phyloP scores from a whole-genome alignment of 768 basidiomycete species.

The Trametes meyenii region DNA sequence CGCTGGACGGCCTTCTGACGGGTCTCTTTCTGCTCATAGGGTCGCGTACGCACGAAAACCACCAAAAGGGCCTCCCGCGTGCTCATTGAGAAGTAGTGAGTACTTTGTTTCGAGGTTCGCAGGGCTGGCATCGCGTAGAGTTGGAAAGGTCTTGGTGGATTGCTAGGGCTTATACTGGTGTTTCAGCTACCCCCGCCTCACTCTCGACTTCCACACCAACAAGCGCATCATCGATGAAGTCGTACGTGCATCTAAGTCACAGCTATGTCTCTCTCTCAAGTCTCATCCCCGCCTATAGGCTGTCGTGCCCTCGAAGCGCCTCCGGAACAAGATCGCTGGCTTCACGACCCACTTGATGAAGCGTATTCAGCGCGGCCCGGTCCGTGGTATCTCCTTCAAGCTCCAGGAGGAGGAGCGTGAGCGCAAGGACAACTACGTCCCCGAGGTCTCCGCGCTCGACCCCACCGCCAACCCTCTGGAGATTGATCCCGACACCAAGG shows the following conservation, averaged over 20 bases:
- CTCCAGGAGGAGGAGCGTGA: conserved; percentile 99
- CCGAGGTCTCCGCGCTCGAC: conserved; percentile 96
- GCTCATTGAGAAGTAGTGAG: conserved; percentile 99
- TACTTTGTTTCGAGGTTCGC: conserved; percentile 20
- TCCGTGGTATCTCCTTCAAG: conserved; percentile 99
- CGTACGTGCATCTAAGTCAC: conserved; percentile 47
- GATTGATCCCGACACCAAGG: conserved; percentile 94
- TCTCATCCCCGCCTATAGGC: conserved; percentile 49
- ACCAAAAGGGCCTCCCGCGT: conserved; percentile 99
- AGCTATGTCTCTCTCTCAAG: neutral
- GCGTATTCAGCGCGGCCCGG: conserved; percentile 97
- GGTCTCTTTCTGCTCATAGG: conserved; percentile 50
- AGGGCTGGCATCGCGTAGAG: neutral
- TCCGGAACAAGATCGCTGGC: conserved; percentile 99
- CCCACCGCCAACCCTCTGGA: conserved; percentile 72
- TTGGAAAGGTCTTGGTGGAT: neutral
- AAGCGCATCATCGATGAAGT: conserved; percentile 99
- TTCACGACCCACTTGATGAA: conserved; percentile 99
- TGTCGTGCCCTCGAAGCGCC: conserved; percentile 95
- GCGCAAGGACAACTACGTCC: conserved; percentile 99
- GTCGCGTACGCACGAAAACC: conserved; percentile 99
- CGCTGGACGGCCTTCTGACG: neutral
- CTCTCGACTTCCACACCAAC: conserved; percentile 99
- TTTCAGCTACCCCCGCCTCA: conserved; percentile 93
- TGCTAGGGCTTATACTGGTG: conserved; percentile 6